Percentiles rank a stretch among this genome's conserved stretches.
phyloP scores from a whole-genome alignment of 805 yeast genomes.

The Myxozyma vanderwaltii region DNA sequence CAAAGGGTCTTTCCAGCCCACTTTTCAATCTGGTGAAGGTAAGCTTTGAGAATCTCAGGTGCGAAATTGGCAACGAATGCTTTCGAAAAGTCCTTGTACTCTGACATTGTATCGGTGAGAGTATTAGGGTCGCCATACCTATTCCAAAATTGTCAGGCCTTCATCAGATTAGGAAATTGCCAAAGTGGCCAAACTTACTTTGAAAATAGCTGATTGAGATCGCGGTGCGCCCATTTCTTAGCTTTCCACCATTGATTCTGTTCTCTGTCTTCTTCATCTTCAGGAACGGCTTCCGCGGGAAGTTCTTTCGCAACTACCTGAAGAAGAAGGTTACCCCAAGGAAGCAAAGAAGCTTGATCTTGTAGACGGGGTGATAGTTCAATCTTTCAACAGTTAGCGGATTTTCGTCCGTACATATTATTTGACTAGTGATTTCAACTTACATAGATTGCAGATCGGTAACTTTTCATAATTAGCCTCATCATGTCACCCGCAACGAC shows the following conservation, averaged over 20 bases:
- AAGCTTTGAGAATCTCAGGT: slow-evolving; percentile 70
- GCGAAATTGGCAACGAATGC: slow-evolving; percentile 60
- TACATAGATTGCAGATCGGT: slow-evolving; percentile 66
- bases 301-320: slow-evolving; percentile 60
- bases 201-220: slow-evolving; percentile 67
- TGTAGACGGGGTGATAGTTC: slow-evolving; percentile 72
- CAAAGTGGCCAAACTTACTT: slow-evolving; percentile 56
- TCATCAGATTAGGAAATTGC: too few relatives aligned
- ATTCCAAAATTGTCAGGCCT: background rate
- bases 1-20: slow-evolving; percentile 72
- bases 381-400: slow-evolving; percentile 44
- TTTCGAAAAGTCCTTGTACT: slow-evolving; percentile 61
- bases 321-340: slow-evolving; percentile 81
- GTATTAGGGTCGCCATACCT: slow-evolving; percentile 32
- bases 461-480: slow-evolving; percentile 70
- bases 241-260: slow-evolving; percentile 67
- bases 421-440: background rate
- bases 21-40: slow-evolving; percentile 64
- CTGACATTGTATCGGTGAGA: slow-evolving; percentile 42
- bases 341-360: slow-evolving; percentile 51
- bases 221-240: slow-evolving; percentile 88
- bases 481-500: slow-evolving; percentile 67
- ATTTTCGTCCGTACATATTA: background rate
- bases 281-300: slow-evolving; percentile 55
- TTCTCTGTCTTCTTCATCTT: slow-evolving; percentile 57